Evolutionary conservation across 83 land plant species (phyloP), one percentile per base, ranked within the genome.

Genomic region (Thuja plicata): DNA sequence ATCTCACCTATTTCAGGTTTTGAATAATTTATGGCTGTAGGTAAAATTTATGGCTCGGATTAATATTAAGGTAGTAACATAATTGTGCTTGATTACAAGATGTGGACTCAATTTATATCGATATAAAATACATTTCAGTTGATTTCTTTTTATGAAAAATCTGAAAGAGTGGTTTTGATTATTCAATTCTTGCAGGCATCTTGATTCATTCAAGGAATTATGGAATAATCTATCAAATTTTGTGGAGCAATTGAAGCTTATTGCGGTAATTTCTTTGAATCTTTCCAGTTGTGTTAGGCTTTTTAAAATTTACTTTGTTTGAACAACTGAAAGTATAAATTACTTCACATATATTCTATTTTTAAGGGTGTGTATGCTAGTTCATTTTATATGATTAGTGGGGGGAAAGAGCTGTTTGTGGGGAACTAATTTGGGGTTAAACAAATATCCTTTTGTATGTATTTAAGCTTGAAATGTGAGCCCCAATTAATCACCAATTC

Each of bases 261-360:
- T 96, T 45, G 98, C 99, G 35, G 99, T 97, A 91, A 92, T 94
- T 89, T 48, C 17, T 17, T n/a, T 73, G 17, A 19, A 40, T 37
- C 52, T 45, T 87, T 35, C 70, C 70, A 60, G 24, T 35, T 79
- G 40, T 37, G 37, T 79, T 79, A 17, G 41, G 27, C 16, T 37
- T 34, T 2, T 3, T 79, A 8, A 19, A 60, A 38, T 79, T 16
- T 79, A 37, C 19, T 21, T 19, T 19, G 2, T 79, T 79, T 79
- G 24, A 38, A 38, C 27, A 79, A 1, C 41, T 37, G 41, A 37
- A 38, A 1, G 8, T 40, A 38, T 40, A 79, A 15, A 38, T 40
- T 17, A 34, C 30, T 77, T 77, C 38, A 35, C 80, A 77, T 34
- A 35, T 35, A 35, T 35, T 38, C 45, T 37, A 37, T 4, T 79